Evolutionary conservation across 345 rosid genomes (phyloP).

Genomic region (Firmiana major): DNA sequence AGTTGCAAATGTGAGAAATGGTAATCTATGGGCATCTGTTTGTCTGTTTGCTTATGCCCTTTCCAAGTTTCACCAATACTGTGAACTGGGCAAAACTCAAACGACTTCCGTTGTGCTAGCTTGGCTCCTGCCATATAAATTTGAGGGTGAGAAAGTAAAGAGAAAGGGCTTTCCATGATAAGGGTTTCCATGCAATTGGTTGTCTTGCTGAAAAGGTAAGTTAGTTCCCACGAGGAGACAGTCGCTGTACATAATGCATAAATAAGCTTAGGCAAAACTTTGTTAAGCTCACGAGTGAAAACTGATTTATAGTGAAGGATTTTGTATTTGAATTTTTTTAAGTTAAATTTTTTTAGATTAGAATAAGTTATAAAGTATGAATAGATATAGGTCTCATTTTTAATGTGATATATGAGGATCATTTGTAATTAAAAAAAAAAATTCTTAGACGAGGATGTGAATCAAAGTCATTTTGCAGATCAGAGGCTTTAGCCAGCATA

Average conservation of each 20-base stretch:
- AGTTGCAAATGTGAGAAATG: neutral
- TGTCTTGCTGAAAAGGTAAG: neutral
- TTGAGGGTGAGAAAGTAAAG: neutral
- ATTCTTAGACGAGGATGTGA: neutral
- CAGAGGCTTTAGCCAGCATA: neutral
- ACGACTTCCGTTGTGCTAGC: neutral
- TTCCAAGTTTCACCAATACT: no score
- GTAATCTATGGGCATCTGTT: neutral
- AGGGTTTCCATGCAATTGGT: neutral
- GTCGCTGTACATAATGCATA: neutral
- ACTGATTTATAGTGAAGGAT: no score
- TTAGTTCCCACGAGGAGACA: neutral
- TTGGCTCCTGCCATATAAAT: neutral
- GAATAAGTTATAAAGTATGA: no score
- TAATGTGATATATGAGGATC: no score
- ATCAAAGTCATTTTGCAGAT: neutral
- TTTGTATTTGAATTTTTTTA: no score
- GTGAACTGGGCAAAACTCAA: constrained; percentile 32
- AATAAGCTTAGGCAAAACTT: neutral
- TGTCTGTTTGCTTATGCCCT: no score
- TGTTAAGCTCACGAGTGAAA: no score
- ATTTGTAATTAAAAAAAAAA: no score
- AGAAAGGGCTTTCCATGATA: neutral
- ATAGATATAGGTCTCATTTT: no score
- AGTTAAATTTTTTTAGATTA: no score